Base-by-base conservation (phyloP, 164 flowering plant species). In the Brasenia schreberi region DNA sequence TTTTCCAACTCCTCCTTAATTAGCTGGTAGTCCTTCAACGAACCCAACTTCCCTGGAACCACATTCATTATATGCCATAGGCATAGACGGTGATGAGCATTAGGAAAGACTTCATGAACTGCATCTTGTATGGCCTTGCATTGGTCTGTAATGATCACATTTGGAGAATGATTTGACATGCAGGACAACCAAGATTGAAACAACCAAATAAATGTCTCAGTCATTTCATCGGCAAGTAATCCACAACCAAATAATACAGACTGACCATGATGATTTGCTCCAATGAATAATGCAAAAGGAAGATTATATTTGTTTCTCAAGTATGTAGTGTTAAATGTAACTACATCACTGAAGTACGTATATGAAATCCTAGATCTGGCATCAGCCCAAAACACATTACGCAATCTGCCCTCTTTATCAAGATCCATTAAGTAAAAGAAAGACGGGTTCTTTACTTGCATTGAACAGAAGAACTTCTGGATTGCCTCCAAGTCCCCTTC, bases 361-460 rank as follows among this genome's bases (percentile, higher is more conserved):
- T 59, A 67, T 19, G 49, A 63, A 19, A 59, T 7, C 27, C 63
- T 18, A 11, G 52, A 60, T 42, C 63, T 67, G 18, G 53, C 69
- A 67, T 67, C 69, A 16, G 23, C 69, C 69, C 69, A 67, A 18
- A 67, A 67, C 42, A 60, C 61, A 42, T 67, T 67, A 5, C 17
- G 59, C 9, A 61, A n/a, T 18, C 42, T 62, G 10, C 61, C 63
- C 14, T 60, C 53, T 27, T 19, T 44, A 23, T 67, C 69, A 59
- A 60, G 19, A 19, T 67, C 64, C 42, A 67, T 39, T 19, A 63
- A n/a, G 19, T 60, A 67, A 43, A 39, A 59, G 18, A 67, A 67
- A 4, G 63, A 59, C 10, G 63, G 63, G 61, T 67, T 67, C 16
- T 39, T 49, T 5, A 42, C 5, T 43, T 67, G 61, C 63, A 59